Base-by-base conservation (phyloP, 768 basidiomycete species). In the Pluteus cervinus region DNA sequence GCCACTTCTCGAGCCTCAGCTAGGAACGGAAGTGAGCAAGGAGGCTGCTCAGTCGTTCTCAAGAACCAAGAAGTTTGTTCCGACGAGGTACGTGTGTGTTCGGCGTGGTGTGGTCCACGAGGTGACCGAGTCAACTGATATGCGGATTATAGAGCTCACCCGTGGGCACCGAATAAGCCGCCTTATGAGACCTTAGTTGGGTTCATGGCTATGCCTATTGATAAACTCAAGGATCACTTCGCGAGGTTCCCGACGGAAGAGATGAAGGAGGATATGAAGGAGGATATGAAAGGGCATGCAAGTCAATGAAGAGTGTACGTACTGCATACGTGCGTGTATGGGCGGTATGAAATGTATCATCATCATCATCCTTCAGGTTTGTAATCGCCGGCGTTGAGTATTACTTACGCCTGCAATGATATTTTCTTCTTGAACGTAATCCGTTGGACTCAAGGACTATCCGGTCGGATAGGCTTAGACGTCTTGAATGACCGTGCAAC, bases 121-220 rank as follows among this genome's bases (percentile, higher is more conserved):
- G n/a, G n/a, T 32, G 15, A 7, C 18, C n/a, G n/a, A n/a, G n/a
- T n/a, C n/a, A n/a, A n/a, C 24, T 45, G 18, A 44, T 22, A 17
- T 21, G 23, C 16, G 25, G 15, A 24, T 31, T 18, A 1, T 44
- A 76, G 75, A 17, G 46, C 73, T 4, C 76, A 78, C 46, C 76
- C 75, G 0, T 49, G 46, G 9, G 66, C 68, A 1, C 78, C 78
- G 1, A 68, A 79, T 48, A 63, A 71, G 39, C 76, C 79, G 3
- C 79, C 78, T 1, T 73, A 69, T 40, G 78, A 81, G 57, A 83
- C 76, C 0, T 41, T 80, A 10, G 69, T 61, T 2, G 76, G 71
- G 0, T 63, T 81, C 39, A 53, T 81, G 39, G 55, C 64, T 0
- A 66, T 71, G 0, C 79, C 79, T 0, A 58, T 81, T 16, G 80